Percentiles rank a stretch among this genome's conserved stretches.
phyloP scores from a whole-genome alignment of 2,329 filamentous ascomycete genomes.

The Phyllosticta citribraziliensis region DNA sequence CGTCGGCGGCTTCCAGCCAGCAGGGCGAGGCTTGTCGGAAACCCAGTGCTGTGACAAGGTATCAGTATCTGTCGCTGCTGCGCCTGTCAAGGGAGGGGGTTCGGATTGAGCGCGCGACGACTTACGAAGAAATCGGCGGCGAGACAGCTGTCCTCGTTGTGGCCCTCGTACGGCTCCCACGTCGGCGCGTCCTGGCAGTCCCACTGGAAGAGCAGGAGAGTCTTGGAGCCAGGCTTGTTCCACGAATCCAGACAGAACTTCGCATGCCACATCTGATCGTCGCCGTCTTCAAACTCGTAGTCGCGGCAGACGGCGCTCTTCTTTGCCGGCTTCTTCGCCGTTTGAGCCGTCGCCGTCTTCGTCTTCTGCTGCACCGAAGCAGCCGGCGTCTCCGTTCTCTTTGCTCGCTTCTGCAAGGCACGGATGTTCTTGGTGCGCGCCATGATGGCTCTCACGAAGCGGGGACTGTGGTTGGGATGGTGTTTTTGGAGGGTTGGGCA shows the following conservation, averaged over 20 bases:
- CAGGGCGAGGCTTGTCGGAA: background rate
- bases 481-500: no score
- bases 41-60: background rate
- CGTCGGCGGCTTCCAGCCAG: background rate
- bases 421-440: no score
- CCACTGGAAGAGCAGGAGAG: background rate
- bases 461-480: no score
- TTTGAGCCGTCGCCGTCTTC: background rate
- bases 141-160: background rate
- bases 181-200: background rate
- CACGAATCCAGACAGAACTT: background rate
- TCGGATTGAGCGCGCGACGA: background rate
- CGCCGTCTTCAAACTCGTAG: background rate
- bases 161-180: background rate
- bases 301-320: background rate
- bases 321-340: background rate
- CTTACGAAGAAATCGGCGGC: background rate
- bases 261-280: background rate
- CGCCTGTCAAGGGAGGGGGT: no score
- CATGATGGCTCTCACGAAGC: no score
- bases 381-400: background rate
- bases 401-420: background rate
- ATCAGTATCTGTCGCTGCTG: no score
- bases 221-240: background rate
- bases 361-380: background rate